A percentile compares a stretch with the other conserved stretches of the same genome.
These are phyloP conservation scores for Penicillium daleae DNA, from an alignment of 495 filamentous ascomycete species.

Conservation along the genomic window DNA sequence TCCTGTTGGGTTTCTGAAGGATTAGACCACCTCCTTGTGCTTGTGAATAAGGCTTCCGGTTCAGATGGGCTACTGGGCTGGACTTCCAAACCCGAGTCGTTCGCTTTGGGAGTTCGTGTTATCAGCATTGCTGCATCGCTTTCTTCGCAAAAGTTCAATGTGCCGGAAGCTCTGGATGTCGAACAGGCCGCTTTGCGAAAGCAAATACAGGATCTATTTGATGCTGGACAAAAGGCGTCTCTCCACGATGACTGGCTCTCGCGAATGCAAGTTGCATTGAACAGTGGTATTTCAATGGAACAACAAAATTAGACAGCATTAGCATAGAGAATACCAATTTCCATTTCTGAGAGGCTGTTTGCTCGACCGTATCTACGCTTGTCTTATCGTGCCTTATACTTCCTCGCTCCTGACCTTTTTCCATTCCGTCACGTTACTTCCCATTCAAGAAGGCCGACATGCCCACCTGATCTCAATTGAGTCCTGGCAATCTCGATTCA, in stretches of 20 bases:
- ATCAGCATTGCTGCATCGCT: conserved; percentile 46
- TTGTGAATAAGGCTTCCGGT: conserved; percentile 25
- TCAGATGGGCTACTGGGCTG: conserved; percentile 72
- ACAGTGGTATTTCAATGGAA: neutral
- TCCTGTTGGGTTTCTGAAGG: conserved; percentile 62
- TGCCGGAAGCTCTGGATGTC: conserved; percentile 31
- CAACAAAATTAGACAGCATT: neutral
- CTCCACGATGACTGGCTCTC: conserved; percentile 43
- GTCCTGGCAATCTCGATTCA: neutral
- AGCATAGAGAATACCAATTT: conserved; percentile 8
- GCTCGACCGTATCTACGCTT: neutral
- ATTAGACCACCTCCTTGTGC: conserved; percentile 49
- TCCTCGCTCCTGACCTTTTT: neutral
- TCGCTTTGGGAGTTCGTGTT: conserved; percentile 66
- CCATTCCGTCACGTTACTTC: neutral
- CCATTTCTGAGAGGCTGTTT: neutral
- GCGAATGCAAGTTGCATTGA: conserved; percentile 35
- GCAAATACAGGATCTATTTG: conserved; percentile 29
- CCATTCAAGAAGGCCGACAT: neutral
- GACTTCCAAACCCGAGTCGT: conserved; percentile 72
- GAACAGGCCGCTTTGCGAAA: conserved; percentile 23
- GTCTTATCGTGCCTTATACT: neutral
- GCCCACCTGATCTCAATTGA: neutral
- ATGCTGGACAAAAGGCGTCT: conserved; percentile 28
- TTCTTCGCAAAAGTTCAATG: conserved; percentile 43